Evolutionary conservation across 306 rosid species (phyloP).

Genomic region (Prosopis cineraria): DNA sequence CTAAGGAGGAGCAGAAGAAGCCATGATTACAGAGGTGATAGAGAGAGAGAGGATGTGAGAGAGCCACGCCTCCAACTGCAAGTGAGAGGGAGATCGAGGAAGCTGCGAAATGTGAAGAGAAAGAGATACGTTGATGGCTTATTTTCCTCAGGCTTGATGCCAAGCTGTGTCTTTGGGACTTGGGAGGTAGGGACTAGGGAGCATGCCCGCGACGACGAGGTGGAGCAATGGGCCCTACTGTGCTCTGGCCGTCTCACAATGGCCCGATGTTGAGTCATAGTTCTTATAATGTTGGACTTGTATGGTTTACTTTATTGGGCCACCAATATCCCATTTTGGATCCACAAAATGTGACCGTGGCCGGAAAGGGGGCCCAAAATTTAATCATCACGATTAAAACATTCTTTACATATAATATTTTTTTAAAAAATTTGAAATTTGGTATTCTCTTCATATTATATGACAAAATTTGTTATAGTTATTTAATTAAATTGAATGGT

Average conservation of each 20-base stretch:
- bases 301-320: neutral
- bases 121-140: conserved; percentile 16
- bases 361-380: too few relatives aligned
- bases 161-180: too few relatives aligned
- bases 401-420: too few relatives aligned
- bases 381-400: too few relatives aligned
- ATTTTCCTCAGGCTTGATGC: neutral
- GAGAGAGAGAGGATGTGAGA: neutral
- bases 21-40: neutral
- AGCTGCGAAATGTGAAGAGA: neutral
- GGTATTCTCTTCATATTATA: too few relatives aligned
- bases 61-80: conserved; percentile 8
- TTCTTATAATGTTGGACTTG: neutral
- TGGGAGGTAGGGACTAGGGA: neutral
- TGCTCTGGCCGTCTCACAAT: neutral
- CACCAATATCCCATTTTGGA: neutral
- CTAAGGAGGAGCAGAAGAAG: neutral
- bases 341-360: too few relatives aligned
- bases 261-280: neutral
- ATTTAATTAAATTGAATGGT: too few relatives aligned
- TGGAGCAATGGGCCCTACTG: neutral
- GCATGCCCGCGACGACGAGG: neutral
- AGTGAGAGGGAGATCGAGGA: neutral
- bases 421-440: too few relatives aligned
- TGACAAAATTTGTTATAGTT: too few relatives aligned